Evolutionary conservation across 2,329 filamentous ascomycete species (phyloP).

Genomic region (Penicillium aurantiogriseum): DNA sequence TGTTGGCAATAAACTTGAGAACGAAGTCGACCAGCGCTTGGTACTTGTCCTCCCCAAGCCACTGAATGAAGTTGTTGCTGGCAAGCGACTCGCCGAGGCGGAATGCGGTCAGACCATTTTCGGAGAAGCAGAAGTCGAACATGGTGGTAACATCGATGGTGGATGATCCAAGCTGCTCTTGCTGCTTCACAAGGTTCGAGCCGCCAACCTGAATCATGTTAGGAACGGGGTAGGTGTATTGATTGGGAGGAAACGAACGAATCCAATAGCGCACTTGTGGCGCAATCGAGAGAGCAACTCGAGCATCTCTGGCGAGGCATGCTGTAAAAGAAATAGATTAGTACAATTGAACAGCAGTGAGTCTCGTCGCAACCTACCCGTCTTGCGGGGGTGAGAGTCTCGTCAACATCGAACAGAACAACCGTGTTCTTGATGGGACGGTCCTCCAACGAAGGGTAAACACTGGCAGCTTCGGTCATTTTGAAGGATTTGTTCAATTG

Average conservation of each 20-base stretch:
- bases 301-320: conserved; percentile 77
- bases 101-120: conserved; percentile 93
- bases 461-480: conserved; percentile 32
- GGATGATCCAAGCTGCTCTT: conserved; percentile 82
- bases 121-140: conserved; percentile 97
- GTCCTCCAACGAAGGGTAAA: conserved; percentile 72
- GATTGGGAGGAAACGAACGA: conserved; percentile 21
- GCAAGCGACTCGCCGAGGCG: conserved; percentile 74
- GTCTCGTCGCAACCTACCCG: conserved; percentile 54
- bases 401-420: conserved; percentile 94
- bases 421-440: conserved; percentile 91
- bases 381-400: conserved; percentile 80
- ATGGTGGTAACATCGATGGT: conserved; percentile 71
- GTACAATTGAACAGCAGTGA: not conserved
- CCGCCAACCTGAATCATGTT: conserved; percentile 63
- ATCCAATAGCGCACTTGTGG: conserved; percentile 49
- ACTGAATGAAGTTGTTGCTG: conserved; percentile 83
- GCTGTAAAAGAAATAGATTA: conserved; percentile 44
- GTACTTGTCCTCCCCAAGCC: conserved; percentile 79
- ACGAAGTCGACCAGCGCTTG: conserved; percentile 60
- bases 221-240: conserved; percentile 10
- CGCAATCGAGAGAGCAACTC: conserved; percentile 74
- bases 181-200: conserved; percentile 87
- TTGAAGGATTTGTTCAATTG: conserved; percentile 2
- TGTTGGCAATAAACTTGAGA: conserved; percentile 60